phyloP scores from a whole-genome alignment of 352 stramenopile genomes.

The Elongisporangium undulatum region DNA sequence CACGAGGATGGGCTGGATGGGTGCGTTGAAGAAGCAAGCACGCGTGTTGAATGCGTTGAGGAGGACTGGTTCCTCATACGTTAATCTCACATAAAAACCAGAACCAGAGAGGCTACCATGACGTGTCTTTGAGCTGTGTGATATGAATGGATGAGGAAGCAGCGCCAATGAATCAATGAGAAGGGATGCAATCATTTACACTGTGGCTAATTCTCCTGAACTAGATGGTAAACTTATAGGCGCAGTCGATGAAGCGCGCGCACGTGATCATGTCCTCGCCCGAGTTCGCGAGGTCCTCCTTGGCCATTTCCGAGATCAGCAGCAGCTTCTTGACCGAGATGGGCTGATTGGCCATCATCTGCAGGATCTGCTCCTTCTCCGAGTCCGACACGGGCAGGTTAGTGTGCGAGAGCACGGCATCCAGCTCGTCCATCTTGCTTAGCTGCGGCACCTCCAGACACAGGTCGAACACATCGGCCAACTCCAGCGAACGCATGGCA shows the following conservation, averaged over 20 bases:
- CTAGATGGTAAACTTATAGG: conserved; percentile 71
- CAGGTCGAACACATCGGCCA: conserved; percentile 94
- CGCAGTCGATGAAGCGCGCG: conserved; percentile 77
- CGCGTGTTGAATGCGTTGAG: neutral
- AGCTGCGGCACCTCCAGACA: conserved; percentile 91
- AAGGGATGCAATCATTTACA: neutral
- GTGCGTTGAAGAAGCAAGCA: neutral
- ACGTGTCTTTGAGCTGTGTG: neutral
- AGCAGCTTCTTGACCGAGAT: conserved; percentile 99
- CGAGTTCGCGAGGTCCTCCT: conserved; percentile 74
- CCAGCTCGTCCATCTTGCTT: conserved; percentile 85
- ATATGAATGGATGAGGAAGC: neutral
- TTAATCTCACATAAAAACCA: neutral
- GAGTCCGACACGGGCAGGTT: conserved; percentile 69
- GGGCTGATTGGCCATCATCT: conserved; percentile 82
- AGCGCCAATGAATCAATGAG: no score
- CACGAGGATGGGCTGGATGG: no score
- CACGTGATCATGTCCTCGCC: conserved; percentile 68
- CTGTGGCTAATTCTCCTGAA: no score
- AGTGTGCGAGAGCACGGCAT: conserved; percentile 76
- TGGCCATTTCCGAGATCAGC: conserved; percentile 96
- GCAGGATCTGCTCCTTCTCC: conserved; percentile 65
- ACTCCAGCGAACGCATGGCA: conserved; percentile 91
- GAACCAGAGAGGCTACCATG: neutral
- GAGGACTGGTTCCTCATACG: neutral